Evolutionary conservation across 768 basidiomycete species (phyloP), one percentile per base, ranked within the genome.

Genomic region (Candolleomyces aberdarensis): DNA sequence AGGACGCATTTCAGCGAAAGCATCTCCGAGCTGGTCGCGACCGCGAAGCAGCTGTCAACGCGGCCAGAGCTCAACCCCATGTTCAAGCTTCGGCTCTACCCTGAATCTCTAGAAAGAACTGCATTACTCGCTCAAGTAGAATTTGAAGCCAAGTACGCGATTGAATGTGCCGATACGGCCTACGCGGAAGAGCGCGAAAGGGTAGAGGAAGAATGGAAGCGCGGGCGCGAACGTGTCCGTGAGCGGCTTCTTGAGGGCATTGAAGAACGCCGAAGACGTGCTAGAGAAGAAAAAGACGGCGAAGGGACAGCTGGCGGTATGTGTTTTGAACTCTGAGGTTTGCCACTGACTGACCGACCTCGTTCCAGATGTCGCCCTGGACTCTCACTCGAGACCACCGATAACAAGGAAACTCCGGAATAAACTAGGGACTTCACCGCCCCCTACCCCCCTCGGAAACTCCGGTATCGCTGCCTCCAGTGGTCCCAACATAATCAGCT

Each of bases 251-350:
- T 93, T 15, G 92, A 94, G 67, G 91, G 92, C 31, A 89, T 94
- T 64, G 92, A 93, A 71, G 92, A 94, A 68, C 80, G 92, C 32
- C 74, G 92, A 58, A 78, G 86, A 65, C 76, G 89, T 61, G 92
- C 92, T 31, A 77, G 92, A 56, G 92, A 94, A 63, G 92, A 94
- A 76, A 94, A 93, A 69, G 92, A 94, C 62, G 90, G 91, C 62
- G 92, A 94, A 66, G 91, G 89, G n/a, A 86, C 85, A 15, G 80
- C 84, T 46, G 86, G 85, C 57, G 88, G 85, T 87, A 52, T 59
- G 83, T 76, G 39, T 58, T 53, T 43, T 60, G n/a, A 31, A 56
- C 20, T 48, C 66, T 40, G 46, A 41, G 47, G 19, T 48, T 57
- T 55, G 43, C 60, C 49, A 46, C 26, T 57, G 56, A 46, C 56